Conservation (phyloP, 148 eudicot species). For the Heliamphora exappendiculata region DNA sequence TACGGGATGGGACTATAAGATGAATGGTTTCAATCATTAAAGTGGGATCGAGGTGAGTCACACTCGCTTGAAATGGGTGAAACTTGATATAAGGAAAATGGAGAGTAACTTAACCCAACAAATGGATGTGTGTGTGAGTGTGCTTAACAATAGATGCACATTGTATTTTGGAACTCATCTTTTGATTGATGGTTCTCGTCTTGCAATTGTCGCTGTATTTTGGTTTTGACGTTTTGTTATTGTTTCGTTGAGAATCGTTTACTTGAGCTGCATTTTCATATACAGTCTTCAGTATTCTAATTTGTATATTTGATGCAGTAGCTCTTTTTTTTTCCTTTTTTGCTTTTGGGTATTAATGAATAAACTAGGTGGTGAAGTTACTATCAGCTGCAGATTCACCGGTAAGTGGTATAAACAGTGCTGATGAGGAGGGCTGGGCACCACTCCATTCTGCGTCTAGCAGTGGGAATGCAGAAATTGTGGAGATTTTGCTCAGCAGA, state of each 20-base stretch:
- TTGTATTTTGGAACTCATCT: background rate
- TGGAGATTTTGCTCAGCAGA: slow-evolving; percentile 45
- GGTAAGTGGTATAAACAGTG: slow-evolving; percentile 49
- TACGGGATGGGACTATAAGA: too few species aligned
- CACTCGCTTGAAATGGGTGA: too few species aligned
- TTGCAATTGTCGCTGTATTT: background rate
- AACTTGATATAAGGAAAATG: too few species aligned
- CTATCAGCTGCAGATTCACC: slow-evolving; percentile 58
- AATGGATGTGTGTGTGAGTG: too few species aligned
- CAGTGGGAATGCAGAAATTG: slow-evolving; percentile 66
- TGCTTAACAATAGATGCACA: background rate
- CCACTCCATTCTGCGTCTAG: slow-evolving; percentile 92
- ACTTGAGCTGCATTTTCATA: background rate
- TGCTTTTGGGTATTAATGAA: slow-evolving; percentile 11
- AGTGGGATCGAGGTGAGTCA: too few species aligned
- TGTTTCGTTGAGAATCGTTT: background rate
- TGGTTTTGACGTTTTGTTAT: background rate
- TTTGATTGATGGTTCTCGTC: background rate
- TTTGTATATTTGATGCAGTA: background rate
- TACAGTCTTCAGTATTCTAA: background rate
- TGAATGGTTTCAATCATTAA: too few species aligned
- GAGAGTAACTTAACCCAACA: too few species aligned
- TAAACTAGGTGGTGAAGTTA: slow-evolving; percentile 66
- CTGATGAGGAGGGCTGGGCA: slow-evolving; percentile 98
- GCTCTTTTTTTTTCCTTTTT: slow-evolving; percentile 2